Conservation (phyloP, 2,329 filamentous ascomycete species). For the Neoascochyta sp. region DNA sequence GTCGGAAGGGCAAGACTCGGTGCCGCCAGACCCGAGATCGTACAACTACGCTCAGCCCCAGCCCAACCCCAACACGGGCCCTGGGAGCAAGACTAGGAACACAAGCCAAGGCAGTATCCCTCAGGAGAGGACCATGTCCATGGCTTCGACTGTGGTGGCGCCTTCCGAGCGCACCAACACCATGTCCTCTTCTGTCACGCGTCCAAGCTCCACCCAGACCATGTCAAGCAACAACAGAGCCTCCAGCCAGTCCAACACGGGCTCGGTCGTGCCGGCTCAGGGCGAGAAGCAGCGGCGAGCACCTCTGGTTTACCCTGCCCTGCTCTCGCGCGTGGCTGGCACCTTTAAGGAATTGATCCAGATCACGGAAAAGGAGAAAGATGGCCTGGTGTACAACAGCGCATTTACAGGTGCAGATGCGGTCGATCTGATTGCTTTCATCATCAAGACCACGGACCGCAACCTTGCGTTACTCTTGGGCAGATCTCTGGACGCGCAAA, state of each 20-base stretch:
- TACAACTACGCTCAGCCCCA: no score
- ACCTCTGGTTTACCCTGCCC: slow-evolving; percentile 87
- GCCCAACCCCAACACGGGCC: slow-evolving; percentile 22
- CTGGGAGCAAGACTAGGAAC: slow-evolving; percentile 33
- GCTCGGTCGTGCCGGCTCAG: slow-evolving; percentile 45
- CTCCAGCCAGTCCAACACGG: slow-evolving; percentile 43
- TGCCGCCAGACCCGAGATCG: slow-evolving; percentile 16
- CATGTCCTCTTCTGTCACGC: slow-evolving; percentile 49
- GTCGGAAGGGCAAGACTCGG: slow-evolving; percentile 40
- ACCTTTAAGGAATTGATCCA: slow-evolving; percentile 87
- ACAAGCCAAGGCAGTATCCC: slow-evolving; percentile 36
- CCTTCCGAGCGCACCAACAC: slow-evolving; percentile 61
- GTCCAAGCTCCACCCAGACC: slow-evolving; percentile 37
- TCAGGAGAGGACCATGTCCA: slow-evolving; percentile 73
- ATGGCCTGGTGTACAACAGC: slow-evolving; percentile 94
- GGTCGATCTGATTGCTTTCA: slow-evolving; percentile 91
- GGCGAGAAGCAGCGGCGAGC: slow-evolving; percentile 54
- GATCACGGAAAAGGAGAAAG: slow-evolving; percentile 86
- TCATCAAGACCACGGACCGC: slow-evolving; percentile 93
- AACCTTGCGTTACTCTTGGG: slow-evolving; percentile 90
- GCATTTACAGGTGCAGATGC: slow-evolving; percentile 94
- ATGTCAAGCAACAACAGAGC: slow-evolving; percentile 36
- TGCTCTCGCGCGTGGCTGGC: slow-evolving; percentile 88
- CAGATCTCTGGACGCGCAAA: slow-evolving; percentile 90
- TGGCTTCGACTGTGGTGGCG: slow-evolving; percentile 77